Base-by-base conservation (phyloP, 2,329 filamentous ascomycete genomes). In the Penicillium sp. region DNA sequence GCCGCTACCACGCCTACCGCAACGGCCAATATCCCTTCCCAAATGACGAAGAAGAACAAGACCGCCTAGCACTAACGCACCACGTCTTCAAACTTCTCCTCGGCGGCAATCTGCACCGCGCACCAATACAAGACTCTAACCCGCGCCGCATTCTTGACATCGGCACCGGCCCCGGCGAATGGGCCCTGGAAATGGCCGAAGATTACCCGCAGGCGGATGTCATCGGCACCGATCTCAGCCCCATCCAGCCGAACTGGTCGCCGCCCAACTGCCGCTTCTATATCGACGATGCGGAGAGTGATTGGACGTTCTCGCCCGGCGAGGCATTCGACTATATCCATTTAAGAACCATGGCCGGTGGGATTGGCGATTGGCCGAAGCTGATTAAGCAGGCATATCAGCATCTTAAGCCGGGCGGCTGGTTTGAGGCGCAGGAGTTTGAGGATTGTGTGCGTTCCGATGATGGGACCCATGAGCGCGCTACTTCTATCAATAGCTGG, bases 231-330 rank as follows among this genome's bases (percentile, higher is more conserved):
- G 74, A 69, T 55, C 69, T 71, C 14, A 74, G 63, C 39, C 70
- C 66, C 18, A 76, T 71, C 60, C 74, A 70, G 56, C 70, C 72
- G 1, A 65, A 50, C 56, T 73, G 66, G 62, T 76, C 81, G 3
- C 80, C 81, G 2, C 72, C 78, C 1, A 83, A 84, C 50, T 73
- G 81, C 4, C 66, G 69, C 9, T 83, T 83, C 60, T 75, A 78
- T n/a, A 79, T 77, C 26, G 74, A 76, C 37, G 75, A 77, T 34
- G 71, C 67, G 6, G 74, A 77, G 59, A 70, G 70, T 45, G 72
- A 75, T 24, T 77, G 74, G 75, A 64, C 72, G 0, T 77, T 72
- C 45, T 60, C 66, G 63, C 64, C 75, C 63, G 62, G 72, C 4
- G 68, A 71, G 43, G 43, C 63, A 0, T 77, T 77, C 49, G 75